These are phyloP conservation scores for Isatis tinctoria DNA, from an alignment of 345 rosid genomes.

Conservation along the genomic window DNA sequence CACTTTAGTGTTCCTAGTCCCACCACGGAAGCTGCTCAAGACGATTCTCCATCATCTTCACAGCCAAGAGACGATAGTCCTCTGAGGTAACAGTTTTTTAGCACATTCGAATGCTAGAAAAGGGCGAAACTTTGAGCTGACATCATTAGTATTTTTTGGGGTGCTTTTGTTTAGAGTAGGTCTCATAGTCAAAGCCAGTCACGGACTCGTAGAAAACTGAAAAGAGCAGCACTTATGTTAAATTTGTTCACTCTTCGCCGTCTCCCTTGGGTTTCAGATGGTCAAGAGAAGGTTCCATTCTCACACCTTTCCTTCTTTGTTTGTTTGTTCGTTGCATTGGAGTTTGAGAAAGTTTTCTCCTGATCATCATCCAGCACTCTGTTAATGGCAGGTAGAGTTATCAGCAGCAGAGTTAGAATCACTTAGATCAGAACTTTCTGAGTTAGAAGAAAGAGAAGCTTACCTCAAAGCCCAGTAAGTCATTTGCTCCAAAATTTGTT, in stretches of 20 bases:
- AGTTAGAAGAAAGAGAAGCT: constrained; percentile 86
- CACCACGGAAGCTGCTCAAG: constrained; percentile 32
- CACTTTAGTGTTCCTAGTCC: constrained; percentile 61
- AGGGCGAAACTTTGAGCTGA: constrained; percentile 16
- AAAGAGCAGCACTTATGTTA: constrained; percentile 64
- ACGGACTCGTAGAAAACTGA: constrained; percentile 46
- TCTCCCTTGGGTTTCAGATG: constrained; percentile 70
- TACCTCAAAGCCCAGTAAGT: constrained; percentile 87
- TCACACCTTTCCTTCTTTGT: background rate
- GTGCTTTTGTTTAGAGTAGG: constrained; percentile 56
- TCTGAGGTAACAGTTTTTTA: constrained; percentile 37
- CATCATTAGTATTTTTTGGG: background rate
- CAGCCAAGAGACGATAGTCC: constrained; percentile 37
- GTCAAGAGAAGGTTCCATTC: constrained; percentile 68
- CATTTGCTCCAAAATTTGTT: background rate
- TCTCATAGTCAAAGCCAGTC: constrained; percentile 35
- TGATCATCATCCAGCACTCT: constrained; percentile 7
- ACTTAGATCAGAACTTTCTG: constrained; percentile 73
- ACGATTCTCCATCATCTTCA: constrained; percentile 39
- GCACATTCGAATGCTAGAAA: background rate
- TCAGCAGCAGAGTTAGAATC: constrained; percentile 71
- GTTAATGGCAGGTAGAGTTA: constrained; percentile 55
- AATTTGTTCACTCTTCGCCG: constrained; percentile 67
- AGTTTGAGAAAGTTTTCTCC: background rate
- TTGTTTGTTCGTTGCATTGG: background rate